Conservation (phyloP, 2,329 filamentous ascomycete genomes). For the Orbilia ellipsospora region DNA sequence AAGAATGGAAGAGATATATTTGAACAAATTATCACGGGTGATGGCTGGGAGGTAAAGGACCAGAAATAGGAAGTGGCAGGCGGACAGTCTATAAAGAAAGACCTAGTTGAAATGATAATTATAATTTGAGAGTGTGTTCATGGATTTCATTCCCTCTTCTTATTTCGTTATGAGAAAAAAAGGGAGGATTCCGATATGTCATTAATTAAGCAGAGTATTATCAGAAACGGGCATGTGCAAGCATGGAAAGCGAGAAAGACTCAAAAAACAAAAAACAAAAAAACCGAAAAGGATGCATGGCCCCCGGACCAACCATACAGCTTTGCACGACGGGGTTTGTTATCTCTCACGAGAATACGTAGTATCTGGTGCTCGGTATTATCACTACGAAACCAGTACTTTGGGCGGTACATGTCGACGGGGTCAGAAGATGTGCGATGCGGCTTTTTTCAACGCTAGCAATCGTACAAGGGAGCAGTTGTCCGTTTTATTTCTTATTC, state of each 20-base stretch:
- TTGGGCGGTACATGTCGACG: not conserved
- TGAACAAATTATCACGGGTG: not conserved
- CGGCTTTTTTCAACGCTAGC: conserved; percentile 27
- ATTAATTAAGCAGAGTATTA: conserved; percentile 1
- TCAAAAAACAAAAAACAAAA: conserved; percentile 11
- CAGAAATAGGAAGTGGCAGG: conserved; percentile 30
- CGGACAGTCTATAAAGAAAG: conserved; percentile 38
- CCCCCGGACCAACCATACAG: conserved; percentile 7
- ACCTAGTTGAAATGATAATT: not conserved
- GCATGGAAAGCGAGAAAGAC: conserved; percentile 5
- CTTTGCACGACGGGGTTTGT: conserved; percentile 26
- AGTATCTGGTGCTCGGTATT: conserved; percentile 9
- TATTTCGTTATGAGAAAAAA: conserved; percentile 11
- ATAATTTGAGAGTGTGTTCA: too few relatives aligned
- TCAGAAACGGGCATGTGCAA: conserved; percentile 48
- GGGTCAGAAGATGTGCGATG: conserved; percentile 48
- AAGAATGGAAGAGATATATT: not conserved
- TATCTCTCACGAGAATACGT: conserved; percentile 23
- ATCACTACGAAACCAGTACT: too few relatives aligned
- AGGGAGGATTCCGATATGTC: conserved; percentile 47
- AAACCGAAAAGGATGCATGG: not conserved
- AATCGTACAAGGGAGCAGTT: too few relatives aligned
- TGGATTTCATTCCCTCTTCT: not conserved
- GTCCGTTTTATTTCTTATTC: too few relatives aligned
- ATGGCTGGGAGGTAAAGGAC: conserved; percentile 8